Percentiles rank a stretch among this genome's conserved stretches.
Conservation (phyloP, 441 rosid species). For the Adansonia grandidieri region DNA sequence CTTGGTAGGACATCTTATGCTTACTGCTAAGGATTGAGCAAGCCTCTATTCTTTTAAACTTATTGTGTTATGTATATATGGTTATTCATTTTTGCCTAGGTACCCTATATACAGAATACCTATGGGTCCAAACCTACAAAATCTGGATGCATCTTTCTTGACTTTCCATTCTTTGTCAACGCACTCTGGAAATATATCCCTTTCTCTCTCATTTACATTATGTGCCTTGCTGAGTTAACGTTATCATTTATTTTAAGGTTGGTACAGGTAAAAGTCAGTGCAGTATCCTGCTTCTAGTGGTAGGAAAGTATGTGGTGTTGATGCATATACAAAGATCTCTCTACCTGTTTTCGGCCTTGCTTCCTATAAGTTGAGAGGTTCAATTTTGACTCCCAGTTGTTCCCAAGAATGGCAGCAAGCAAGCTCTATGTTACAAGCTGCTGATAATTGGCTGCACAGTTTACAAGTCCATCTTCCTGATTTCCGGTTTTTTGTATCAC, state of each 20-base stretch:
- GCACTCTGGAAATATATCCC: conserved; percentile 31
- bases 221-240: background rate
- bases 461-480: conserved; percentile 54
- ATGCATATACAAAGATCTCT: conserved; percentile 33
- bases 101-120: conserved; percentile 53
- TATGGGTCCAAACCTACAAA: conserved; percentile 44
- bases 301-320: conserved; percentile 32
- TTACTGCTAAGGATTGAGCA: conserved; percentile 1
- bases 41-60: background rate
- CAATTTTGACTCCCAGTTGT: conserved; percentile 39
- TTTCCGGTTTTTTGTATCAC: conserved; percentile 55
- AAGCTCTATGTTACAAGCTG: conserved; percentile 37
- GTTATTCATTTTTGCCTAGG: conserved; percentile 34
- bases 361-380: conserved; percentile 44
- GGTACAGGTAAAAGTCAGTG: conserved; percentile 33
- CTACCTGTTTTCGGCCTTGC: conserved; percentile 45
- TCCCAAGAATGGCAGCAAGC: conserved; percentile 43
- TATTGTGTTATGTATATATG: background rate
- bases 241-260: background rate
- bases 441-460: conserved; percentile 54
- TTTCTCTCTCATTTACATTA: conserved; percentile 17
- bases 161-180: conserved; percentile 44
- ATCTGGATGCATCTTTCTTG: conserved; percentile 45
- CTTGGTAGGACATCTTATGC: conserved; percentile 46
- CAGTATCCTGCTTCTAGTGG: conserved; percentile 26